A percentile compares a stretch with the other conserved stretches of the same genome.
Conservation (phyloP, 805 yeast species). For the Ogataea paraovalis region DNA sequence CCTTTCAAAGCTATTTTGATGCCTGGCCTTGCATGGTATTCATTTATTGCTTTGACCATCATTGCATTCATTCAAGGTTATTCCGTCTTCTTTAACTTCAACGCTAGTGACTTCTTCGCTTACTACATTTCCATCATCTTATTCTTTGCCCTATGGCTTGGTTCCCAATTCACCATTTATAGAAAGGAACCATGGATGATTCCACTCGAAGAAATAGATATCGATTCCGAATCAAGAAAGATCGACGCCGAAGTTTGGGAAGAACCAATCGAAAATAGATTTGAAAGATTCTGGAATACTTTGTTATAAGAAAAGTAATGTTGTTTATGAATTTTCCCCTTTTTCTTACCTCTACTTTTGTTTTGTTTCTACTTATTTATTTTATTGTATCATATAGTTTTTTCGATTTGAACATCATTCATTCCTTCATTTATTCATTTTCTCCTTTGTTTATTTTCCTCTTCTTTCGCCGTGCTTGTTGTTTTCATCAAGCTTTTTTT, state of each 20-base stretch:
- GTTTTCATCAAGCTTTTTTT: no score
- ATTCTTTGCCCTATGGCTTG: slow-evolving; percentile 51
- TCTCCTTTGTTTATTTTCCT: background rate
- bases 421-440: background rate
- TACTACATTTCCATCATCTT: slow-evolving; percentile 67
- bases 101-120: slow-evolving; percentile 58
- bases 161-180: slow-evolving; percentile 44
- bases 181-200: slow-evolving; percentile 45
- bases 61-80: slow-evolving; percentile 73
- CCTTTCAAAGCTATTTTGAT: slow-evolving; percentile 73
- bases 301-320: background rate
- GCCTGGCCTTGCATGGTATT: slow-evolving; percentile 67
- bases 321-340: background rate
- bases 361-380: background rate
- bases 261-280: background rate
- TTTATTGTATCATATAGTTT: background rate
- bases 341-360: background rate
- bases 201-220: slow-evolving; percentile 57
- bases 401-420: background rate
- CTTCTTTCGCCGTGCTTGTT: no score
- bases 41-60: slow-evolving; percentile 47
- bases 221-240: slow-evolving; percentile 8
- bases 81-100: slow-evolving; percentile 52
- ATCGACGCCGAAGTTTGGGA: slow-evolving; percentile 12
- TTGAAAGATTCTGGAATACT: slow-evolving; percentile 22